Conservation (phyloP, 1,284 basidiomycete genomes). For the Omphalotus olearius region DNA sequence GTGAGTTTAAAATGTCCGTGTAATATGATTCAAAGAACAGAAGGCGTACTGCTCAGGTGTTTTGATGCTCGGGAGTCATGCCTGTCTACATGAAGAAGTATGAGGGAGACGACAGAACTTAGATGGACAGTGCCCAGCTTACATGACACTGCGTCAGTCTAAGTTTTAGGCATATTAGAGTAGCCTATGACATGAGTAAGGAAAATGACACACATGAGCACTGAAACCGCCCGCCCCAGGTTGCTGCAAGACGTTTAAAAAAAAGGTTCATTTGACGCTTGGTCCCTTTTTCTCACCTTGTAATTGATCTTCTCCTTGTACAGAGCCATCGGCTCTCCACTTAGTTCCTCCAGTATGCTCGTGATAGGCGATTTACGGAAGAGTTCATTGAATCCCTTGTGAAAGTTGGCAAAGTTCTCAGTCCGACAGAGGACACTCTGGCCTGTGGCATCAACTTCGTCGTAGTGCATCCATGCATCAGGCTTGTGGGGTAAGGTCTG, state of each 20-base stretch:
- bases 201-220: constrained; percentile 14
- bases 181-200: too few species aligned
- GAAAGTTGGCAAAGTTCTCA: constrained; percentile 17
- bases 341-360: constrained; percentile 9
- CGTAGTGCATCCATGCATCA: constrained; percentile 19
- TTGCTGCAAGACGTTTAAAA: constrained; percentile 6
- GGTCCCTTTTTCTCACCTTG: constrained; percentile 11
- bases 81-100: background rate
- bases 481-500: constrained; percentile 16
- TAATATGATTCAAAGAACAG: background rate
- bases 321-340: constrained; percentile 18
- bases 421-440: constrained; percentile 16
- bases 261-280: background rate
- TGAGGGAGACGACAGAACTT: background rate
- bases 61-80: background rate
- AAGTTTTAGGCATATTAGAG: too few species aligned
- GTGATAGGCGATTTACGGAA: constrained; percentile 15
- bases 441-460: constrained; percentile 13
- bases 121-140: background rate
- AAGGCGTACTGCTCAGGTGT: constrained; percentile 5
- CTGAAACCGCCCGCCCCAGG: constrained; percentile 16
- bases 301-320: constrained; percentile 22
- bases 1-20: background rate
- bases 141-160: background rate
- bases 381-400: constrained; percentile 15